Evolutionary conservation across 2,329 filamentous ascomycete species (phyloP), one percentile per base, ranked within the genome.

Genomic region (Ascosphaera apis): DNA sequence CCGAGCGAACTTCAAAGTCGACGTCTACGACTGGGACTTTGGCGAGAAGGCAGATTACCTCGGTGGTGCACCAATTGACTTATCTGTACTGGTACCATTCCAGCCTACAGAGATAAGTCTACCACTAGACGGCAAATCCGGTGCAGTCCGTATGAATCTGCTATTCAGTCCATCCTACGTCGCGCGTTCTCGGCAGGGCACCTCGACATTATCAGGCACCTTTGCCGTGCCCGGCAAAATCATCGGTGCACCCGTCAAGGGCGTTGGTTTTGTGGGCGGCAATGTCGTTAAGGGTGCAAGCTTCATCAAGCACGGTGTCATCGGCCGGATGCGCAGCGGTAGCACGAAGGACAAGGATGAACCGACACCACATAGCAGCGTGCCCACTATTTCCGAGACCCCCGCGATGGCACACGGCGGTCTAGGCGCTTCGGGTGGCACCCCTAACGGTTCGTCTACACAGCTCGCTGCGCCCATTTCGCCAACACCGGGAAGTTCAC

Each of bases 11-110:
- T 88, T 98, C 56, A 66, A 66, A 21, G 72, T 82, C 48, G 78
- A 80, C 38, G 74, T 95, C 2, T 91, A 76, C 52, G 88, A 98
- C 51, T 98, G 86, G 70, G 88, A 98, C 53, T 91, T 95, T 61
- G 86, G 81, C 34, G 83, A 91, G 53, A 86, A 84, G 56, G 82
- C 84, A 1, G 88, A 98, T 54, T 79, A 77, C 52, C 61, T 98
- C n/a, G 88, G 88, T 32, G 67, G 65, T 40, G 66, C 81, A 0
- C 58, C 62, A 3, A 81, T 98, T 49, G 73, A 81, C 45, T 66
- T 98, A 12, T 71, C 76, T 35, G 56, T 72, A 21, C 64, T 98
- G 5, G 82, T 92, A 46, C 88, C 88, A 0, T 93, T 95, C 63
- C 69, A 69, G 50, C 69, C 72, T 8, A 71, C 79, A 46, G 82